phyloP scores from a whole-genome alignment of 139 green algal genomes.

The Closterium sp. region DNA sequence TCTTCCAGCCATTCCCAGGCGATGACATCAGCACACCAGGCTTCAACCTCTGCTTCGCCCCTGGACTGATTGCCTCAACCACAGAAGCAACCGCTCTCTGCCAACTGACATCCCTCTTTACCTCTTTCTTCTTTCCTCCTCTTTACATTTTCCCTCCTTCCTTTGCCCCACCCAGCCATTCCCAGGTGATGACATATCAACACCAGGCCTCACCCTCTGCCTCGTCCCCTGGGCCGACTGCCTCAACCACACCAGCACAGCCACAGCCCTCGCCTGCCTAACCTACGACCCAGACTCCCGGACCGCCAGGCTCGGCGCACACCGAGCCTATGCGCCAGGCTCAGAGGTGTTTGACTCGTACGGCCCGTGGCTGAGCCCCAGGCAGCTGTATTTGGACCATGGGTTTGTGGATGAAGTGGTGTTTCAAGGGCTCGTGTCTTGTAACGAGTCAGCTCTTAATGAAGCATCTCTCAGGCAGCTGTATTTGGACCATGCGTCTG shows the following conservation, averaged over 20 bases:
- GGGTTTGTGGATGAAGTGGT: conserved; percentile 33
- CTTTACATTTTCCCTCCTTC: not conserved
- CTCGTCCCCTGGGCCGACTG: conserved; percentile 40
- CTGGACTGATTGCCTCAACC: conserved; percentile 43
- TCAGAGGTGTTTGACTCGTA: conserved; percentile 47
- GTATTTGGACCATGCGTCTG: not conserved
- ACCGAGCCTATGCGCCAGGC: conserved; percentile 18
- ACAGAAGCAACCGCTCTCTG: conserved; percentile 17
- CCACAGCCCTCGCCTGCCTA: conserved; percentile 7
- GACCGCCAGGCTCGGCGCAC: conserved; percentile 21
- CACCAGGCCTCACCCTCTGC: not conserved
- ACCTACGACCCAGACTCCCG: not conserved
- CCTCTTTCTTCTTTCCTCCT: not conserved
- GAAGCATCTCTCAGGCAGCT: not conserved
- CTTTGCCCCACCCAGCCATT: not conserved
- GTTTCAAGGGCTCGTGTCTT: not conserved
- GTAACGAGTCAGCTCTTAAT: not conserved
- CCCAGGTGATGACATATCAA: not conserved
- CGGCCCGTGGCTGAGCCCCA: conserved; percentile 13
- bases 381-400: conserved; percentile 38
- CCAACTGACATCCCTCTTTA: not conserved
- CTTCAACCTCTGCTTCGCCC: conserved; percentile 13
- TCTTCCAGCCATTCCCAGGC: not conserved
- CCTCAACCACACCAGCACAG: conserved; percentile 45
- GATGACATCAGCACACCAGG: not conserved